Evolutionary conservation across 495 filamentous ascomycete species (phyloP), one percentile per base, ranked within the genome.

Genomic region (Cairneyella variabilis): DNA sequence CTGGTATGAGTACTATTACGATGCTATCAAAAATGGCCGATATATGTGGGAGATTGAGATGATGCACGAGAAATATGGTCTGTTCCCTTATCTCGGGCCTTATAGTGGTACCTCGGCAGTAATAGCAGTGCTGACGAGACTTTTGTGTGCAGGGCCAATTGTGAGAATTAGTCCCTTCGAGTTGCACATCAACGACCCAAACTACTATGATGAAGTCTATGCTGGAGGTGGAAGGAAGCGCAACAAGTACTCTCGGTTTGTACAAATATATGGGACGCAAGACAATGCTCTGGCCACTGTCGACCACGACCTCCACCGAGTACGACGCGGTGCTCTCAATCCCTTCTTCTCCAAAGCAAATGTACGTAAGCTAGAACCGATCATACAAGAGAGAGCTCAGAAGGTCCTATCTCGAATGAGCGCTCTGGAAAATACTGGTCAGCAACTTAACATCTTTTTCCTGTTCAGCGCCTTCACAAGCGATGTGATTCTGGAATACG

Each of bases 121-220:
- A n/a, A n/a, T n/a, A n/a, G n/a, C n/a, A n/a, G n/a, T n/a, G n/a
- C n/a, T n/a, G n/a, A n/a, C n/a, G n/a, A n/a, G n/a, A n/a, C n/a
- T n/a, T n/a, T n/a, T n/a, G 14, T 5, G 4, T n/a, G 5, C n/a
- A 52, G 78, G 80, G 5, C 79, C 80, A 3, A 81, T 84, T 45
- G 67, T 83, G n/a, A n/a, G n/a, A n/a, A n/a, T 84, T 63, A 76
- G 64, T 40, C 79, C 82, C 0, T 56, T 71, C 40, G 79, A 84
- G 48, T 30, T 84, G 0, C 78, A 80, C 53, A 67, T 82, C 55
- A 62, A 69, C 23, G 77, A 83, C 61, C 72, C 74, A 0, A 65
- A 75, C 10, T 83, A 68, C 60, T 77, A 71, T 46, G 67, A 78
- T 42, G 62, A 69, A 18, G 27, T 83, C 10, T 82, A 78, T 59